phyloP scores from a whole-genome alignment of 202 grass and related monocot species.

The Dendrocalamus latiflorus region DNA sequence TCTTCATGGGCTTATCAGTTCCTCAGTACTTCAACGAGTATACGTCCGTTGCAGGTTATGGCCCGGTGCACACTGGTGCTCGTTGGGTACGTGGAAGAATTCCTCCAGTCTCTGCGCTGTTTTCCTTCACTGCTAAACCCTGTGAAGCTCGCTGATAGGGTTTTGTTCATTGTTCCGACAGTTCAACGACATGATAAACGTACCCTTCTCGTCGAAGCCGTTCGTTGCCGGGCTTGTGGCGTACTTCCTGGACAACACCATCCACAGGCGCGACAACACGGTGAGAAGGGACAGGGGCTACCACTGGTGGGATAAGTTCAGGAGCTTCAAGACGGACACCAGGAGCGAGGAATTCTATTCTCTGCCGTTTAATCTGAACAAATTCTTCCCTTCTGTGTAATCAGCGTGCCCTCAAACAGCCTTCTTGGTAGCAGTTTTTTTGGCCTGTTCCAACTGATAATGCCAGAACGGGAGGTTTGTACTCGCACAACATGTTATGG shows the following conservation, averaged over 20 bases:
- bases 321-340: conserved; percentile 56
- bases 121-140: neutral
- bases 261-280: conserved; percentile 25
- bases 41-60: conserved; percentile 57
- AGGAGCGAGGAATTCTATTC: conserved; percentile 84
- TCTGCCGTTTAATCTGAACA: conserved; percentile 75
- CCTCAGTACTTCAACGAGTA: conserved; percentile 91
- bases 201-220: conserved; percentile 63
- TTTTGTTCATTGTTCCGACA: neutral
- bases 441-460: neutral
- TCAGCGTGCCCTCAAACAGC: neutral
- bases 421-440: neutral
- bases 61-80: conserved; percentile 61
- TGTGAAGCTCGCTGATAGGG: neutral
- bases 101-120: neutral
- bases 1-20: conserved; percentile 84
- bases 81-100: conserved; percentile 55
- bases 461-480: neutral
- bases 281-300: conserved; percentile 57
- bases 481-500: neutral
- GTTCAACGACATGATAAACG: conserved; percentile 83
- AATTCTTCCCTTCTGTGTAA: conserved; percentile 64
- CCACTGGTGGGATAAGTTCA: conserved; percentile 74
- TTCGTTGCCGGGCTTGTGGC: conserved; percentile 57
- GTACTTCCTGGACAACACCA: conserved; percentile 66